Evolutionary conservation across 2,329 filamentous ascomycete genomes (phyloP).

Genomic region (Ramularia endophylla): DNA sequence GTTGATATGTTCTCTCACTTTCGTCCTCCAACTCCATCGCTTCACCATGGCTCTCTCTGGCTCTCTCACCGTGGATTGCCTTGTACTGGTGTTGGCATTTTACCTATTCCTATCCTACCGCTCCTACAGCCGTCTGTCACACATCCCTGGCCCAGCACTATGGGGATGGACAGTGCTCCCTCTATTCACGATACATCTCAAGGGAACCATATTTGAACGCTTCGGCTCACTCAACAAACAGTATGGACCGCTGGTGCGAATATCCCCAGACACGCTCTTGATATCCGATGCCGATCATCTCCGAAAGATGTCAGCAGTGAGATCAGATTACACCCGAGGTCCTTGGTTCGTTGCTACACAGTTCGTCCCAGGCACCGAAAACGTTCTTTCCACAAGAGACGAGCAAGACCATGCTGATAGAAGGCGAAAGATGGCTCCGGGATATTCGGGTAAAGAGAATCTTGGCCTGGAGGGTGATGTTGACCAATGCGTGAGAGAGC

Average conservation of each 20-base stretch:
- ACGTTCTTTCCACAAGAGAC: slow-evolving; percentile 7
- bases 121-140: slow-evolving; percentile 2
- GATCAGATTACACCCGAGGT: slow-evolving; percentile 2
- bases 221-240: slow-evolving; percentile 1
- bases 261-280: slow-evolving; percentile 6
- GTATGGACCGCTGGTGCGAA: slow-evolving; percentile 7
- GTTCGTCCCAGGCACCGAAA: slow-evolving; percentile 6
- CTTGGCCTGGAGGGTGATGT: slow-evolving; percentile 5
- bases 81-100: neutral
- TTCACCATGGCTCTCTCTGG: neutral
- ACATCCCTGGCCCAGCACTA: slow-evolving; percentile 6
- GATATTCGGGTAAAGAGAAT: slow-evolving; percentile 11
- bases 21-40: no score
- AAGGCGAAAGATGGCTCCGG: slow-evolving; percentile 6
- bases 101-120: slow-evolving; percentile 1
- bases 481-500: slow-evolving; percentile 4
- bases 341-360: slow-evolving; percentile 6
- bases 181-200: slow-evolving; percentile 1
- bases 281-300: slow-evolving; percentile 3
- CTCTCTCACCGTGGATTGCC: neutral
- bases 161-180: slow-evolving; percentile 4
- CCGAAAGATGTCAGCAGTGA: slow-evolving; percentile 7
- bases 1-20: no score
- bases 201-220: slow-evolving; percentile 1
- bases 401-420: slow-evolving; percentile 4